These are phyloP conservation scores for Umbelopsis sp. DNA, from an alignment of 192 early-diverging fungal species.

Conservation along the genomic window DNA sequence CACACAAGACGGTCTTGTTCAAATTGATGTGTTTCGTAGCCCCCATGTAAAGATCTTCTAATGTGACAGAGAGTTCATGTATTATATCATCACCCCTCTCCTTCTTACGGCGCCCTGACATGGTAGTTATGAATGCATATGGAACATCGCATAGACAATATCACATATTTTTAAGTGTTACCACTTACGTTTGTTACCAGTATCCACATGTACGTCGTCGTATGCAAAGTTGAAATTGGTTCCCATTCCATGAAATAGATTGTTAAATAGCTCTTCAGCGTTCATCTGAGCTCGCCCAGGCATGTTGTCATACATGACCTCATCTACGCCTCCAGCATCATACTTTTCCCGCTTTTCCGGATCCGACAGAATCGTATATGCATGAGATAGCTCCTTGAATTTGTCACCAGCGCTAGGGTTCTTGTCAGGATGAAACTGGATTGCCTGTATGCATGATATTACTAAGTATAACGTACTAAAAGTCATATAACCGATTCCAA, in stretches of 20 bases:
- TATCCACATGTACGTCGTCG: background rate
- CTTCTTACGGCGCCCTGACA: conserved; percentile 73
- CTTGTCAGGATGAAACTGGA: conserved; percentile 85
- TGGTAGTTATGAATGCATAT: background rate
- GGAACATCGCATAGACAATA: too few relatives aligned
- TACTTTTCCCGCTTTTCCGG: conserved; percentile 85
- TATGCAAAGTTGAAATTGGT: background rate
- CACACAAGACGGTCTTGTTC: conserved; percentile 87
- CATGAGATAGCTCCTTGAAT: conserved; percentile 97
- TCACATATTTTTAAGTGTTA: too few relatives aligned
- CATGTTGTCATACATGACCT: conserved; percentile 69
- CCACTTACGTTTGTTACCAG: conserved; percentile 8
- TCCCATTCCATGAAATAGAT: conserved; percentile 82
- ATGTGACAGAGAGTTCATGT: conserved; percentile 77
- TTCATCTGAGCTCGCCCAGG: conserved; percentile 55
- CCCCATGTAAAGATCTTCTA: conserved; percentile 84
- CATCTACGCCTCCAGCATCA: conserved; percentile 91
- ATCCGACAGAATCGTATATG: conserved; percentile 92
- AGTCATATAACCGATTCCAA: background rate
- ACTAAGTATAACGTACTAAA: background rate
- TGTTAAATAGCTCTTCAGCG: conserved; percentile 90
- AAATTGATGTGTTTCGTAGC: conserved; percentile 89
- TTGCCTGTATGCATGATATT: conserved; percentile 83
- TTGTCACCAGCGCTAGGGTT: conserved; percentile 82
- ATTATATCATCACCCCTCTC: conserved; percentile 83